phyloP scores from a whole-genome alignment of 1,139 yeast species.

The Geotrichum aggregatum region DNA sequence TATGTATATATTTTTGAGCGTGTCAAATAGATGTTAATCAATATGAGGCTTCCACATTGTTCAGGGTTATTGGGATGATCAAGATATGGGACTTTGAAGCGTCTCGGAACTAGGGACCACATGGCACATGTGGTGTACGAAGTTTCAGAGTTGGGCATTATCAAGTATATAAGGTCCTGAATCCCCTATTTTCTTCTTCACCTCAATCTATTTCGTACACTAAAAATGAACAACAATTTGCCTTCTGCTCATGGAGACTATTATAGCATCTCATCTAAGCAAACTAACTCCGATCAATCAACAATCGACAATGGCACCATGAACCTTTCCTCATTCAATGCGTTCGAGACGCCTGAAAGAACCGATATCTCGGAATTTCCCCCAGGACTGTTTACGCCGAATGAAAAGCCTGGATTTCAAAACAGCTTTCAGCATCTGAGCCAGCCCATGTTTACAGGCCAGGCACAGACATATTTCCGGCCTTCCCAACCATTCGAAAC shows the following conservation, averaged over 20 bases:
- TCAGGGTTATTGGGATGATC: too few species aligned
- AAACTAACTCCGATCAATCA: too few species aligned
- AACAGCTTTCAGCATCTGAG: not conserved
- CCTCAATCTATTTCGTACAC: too few species aligned
- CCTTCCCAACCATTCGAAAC: not conserved
- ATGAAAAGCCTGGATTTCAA: not conserved
- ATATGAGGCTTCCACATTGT: not conserved
- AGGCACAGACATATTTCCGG: not conserved
- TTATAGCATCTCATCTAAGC: too few species aligned
- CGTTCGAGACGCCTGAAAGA: not conserved
- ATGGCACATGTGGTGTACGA: too few species aligned
- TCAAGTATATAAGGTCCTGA: too few species aligned
- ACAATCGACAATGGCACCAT: not conserved
- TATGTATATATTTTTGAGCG: constrained; percentile 42
- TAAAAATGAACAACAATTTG: too few species aligned
- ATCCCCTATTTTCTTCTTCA: too few species aligned
- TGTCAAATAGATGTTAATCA: constrained; percentile 16
- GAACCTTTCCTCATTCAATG: not conserved
- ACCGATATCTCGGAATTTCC: not conserved
- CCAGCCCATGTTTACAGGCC: not conserved
- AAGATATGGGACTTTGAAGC: too few species aligned
- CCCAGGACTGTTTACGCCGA: not conserved
- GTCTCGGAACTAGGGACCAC: too few species aligned
- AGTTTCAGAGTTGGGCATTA: too few species aligned
- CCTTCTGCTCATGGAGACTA: too few species aligned